phyloP scores from a whole-genome alignment of 2,329 filamentous ascomycete species.

The Triangularia setosa region DNA sequence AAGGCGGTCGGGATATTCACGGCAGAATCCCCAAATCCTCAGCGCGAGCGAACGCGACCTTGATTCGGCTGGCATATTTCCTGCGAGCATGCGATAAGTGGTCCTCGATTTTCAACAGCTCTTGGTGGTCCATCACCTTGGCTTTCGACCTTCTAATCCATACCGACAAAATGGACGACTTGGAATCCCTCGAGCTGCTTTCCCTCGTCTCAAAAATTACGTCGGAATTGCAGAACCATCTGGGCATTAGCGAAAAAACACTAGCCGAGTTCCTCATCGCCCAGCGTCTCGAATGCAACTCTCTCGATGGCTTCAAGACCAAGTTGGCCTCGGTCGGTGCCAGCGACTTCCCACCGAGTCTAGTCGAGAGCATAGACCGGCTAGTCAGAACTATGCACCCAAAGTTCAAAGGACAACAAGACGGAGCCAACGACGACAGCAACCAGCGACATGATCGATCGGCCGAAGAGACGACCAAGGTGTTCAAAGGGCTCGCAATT shows the following conservation, averaged over 20 bases:
- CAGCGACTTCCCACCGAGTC: constrained; percentile 71
- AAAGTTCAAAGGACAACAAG: constrained; percentile 62
- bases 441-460: constrained; percentile 39
- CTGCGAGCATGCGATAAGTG: background rate
- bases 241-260: constrained; percentile 89
- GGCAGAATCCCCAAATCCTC: constrained; percentile 11
- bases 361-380: constrained; percentile 88
- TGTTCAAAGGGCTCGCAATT: constrained; percentile 87
- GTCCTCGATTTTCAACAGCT: background rate
- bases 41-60: background rate
- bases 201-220: constrained; percentile 94
- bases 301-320: constrained; percentile 68
- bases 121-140: background rate
- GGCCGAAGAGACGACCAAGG: constrained; percentile 69
- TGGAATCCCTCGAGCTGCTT: constrained; percentile 85
- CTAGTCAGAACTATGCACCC: constrained; percentile 88
- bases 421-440: constrained; percentile 35
- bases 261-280: constrained; percentile 95
- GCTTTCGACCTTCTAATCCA: background rate
- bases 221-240: constrained; percentile 88
- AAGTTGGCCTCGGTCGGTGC: constrained; percentile 73
- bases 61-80: background rate
- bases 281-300: constrained; percentile 72
- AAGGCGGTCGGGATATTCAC: constrained; percentile 12
- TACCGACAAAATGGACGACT: constrained; percentile 69